Percentiles rank a stretch among this genome's conserved stretches.
Conservation (phyloP, 2,329 filamentous ascomycete species). For the Bipolaris gigantea region DNA sequence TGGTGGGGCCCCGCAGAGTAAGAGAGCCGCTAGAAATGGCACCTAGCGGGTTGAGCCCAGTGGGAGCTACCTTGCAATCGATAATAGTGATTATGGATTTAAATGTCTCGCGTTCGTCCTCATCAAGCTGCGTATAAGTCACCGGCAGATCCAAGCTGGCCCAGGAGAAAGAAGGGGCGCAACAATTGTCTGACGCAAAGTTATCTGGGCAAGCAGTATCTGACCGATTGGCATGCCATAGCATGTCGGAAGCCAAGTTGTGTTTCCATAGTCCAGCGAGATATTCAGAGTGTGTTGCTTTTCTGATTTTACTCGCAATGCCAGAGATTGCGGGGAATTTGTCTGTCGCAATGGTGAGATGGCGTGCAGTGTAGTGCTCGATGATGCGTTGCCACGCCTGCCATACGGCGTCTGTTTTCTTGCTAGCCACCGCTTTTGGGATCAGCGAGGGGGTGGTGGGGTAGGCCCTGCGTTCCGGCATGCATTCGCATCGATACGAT, state of each 20-base stretch:
- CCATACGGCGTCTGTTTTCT: conserved; percentile 24
- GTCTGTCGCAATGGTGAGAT: conserved; percentile 32
- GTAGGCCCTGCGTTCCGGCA: conserved; percentile 29
- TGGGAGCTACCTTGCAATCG: conserved; percentile 16
- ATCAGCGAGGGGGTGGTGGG: conserved; percentile 38
- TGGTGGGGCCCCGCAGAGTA: conserved; percentile 25
- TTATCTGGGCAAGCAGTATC: conserved; percentile 1
- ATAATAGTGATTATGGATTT: conserved; percentile 20
- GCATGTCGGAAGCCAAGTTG: conserved; percentile 34
- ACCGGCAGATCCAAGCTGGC: conserved; percentile 34
- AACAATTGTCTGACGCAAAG: conserved; percentile 26
- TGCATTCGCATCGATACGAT: conserved; percentile 39
- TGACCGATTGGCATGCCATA: conserved; percentile 29
- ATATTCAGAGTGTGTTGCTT: conserved; percentile 34
- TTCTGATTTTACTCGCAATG: conserved; percentile 37
- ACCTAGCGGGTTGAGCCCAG: conserved; percentile 35
- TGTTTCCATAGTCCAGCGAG: conserved; percentile 41
- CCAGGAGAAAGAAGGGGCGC: conserved; percentile 40
- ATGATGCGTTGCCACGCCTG: conserved; percentile 40
- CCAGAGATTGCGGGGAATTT: conserved; percentile 42
- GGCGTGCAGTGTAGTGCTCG: conserved; percentile 32
- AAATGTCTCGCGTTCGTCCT: conserved; percentile 26
- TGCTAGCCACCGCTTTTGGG: conserved; percentile 35
- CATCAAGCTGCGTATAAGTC: conserved; percentile 25
- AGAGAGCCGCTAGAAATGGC: conserved; percentile 29